These are phyloP conservation scores for Jasminum sambac DNA, from an alignment of 257 asterid genomes.

Conservation along the genomic window DNA sequence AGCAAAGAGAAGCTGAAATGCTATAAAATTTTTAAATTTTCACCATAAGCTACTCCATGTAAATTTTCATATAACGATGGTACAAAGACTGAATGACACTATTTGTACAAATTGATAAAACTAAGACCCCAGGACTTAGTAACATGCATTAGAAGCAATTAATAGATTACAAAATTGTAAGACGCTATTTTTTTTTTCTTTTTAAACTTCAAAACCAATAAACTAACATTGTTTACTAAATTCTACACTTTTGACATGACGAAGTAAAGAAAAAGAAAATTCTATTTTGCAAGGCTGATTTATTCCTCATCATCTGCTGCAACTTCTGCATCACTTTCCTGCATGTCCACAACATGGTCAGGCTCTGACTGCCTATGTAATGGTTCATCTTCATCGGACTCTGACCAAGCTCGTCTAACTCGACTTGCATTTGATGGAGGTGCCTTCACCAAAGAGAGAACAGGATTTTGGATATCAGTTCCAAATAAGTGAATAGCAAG, in stretches of 20 bases:
- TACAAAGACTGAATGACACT: no score
- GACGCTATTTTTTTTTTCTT: no score
- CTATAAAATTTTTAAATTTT: no score
- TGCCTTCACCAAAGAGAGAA: conserved; percentile 41
- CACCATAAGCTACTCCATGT: no score
- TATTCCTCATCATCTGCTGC: conserved; percentile 51
- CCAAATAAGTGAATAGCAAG: conserved; percentile 3
- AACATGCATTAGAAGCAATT: no score
- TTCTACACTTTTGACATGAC: background rate
- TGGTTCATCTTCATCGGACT: conserved; percentile 80
- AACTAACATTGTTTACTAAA: background rate
- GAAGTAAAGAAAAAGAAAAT: background rate
- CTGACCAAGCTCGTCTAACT: conserved; percentile 72
- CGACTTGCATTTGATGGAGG: conserved; percentile 48
- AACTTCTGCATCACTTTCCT: conserved; percentile 56
- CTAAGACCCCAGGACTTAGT: no score
- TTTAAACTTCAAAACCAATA: background rate
- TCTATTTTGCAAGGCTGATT: conserved; percentile 1
- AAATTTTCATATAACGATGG: no score
- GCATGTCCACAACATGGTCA: conserved; percentile 36
- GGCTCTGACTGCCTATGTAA: conserved; percentile 40
- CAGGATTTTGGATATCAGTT: conserved; percentile 1
- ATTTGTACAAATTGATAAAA: no score
- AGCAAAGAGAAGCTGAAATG: no score
- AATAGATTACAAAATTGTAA: no score